Base-by-base conservation (phyloP, 2,329 filamentous ascomycete genomes). In the Scedosporium aurantiacum region DNA sequence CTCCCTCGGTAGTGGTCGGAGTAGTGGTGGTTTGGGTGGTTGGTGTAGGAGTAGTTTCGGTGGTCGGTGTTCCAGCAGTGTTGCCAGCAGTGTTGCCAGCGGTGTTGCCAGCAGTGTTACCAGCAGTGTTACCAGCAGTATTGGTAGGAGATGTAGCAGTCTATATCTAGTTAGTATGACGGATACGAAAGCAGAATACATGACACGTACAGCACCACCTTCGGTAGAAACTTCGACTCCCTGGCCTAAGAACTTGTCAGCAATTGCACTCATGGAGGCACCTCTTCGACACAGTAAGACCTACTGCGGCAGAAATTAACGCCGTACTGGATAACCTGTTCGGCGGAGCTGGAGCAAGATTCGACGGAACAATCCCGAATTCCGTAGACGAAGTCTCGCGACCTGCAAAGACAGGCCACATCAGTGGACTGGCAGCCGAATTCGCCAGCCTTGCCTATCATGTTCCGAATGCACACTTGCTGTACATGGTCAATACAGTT, bases 331-430 rank as follows among this genome's bases (percentile, higher is more conserved):
- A 81, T 68, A 61, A 72, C 74, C 50, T 70, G 64, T 40, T 69
- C 66, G 57, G 75, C 75, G 14, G 66, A 62, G 62, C 65, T 27
- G 28, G 52, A 61, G 73, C 79, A 82, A 54, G 73, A 70, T 70
- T 77, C 70, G 64, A 66, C 65, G 18, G 79, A 75, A 72, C 80
- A 82, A 73, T 82, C 80, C 62, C 75, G 78, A 63, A 82, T 70
- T 60, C 79, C 80, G 65, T 75, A 80, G 62, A 71, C 66, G 70
- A 80, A 82, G 73, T 79, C 67, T 54, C 64, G 47, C 64, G 78
- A 76, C 62, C 68, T 66, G 74, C 80, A 82, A 14, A 82, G 73
- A 70, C 80, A 82, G 57, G 67, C 66, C 50, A 73, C 41, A 63
- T 80, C 78, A 47, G 67, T 68, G 6, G 63, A 61, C 3, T 47